Percentiles rank a stretch among this genome's conserved stretches.
Conservation (phyloP, 2,329 filamentous ascomycete genomes). For the Tolypocladium nubicola region DNA sequence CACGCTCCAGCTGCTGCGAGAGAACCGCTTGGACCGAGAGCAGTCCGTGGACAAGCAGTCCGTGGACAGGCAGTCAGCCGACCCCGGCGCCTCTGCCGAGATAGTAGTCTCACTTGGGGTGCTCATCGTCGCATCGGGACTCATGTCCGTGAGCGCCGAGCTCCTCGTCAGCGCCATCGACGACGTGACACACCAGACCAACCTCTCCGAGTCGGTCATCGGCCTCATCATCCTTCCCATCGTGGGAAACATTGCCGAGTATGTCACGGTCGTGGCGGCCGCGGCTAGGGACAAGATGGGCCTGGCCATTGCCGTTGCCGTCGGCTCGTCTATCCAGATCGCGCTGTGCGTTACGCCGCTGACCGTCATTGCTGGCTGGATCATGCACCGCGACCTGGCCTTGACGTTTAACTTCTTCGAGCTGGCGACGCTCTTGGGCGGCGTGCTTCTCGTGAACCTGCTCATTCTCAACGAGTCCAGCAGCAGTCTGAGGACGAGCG, state of each 20-base stretch:
- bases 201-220: conserved; percentile 46
- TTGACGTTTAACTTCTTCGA: conserved; percentile 68
- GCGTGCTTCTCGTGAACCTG: conserved; percentile 63
- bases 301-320: conserved; percentile 48
- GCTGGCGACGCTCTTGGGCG: conserved; percentile 61
- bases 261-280: conserved; percentile 50
- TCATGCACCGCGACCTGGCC: conserved; percentile 43
- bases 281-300: conserved; percentile 52
- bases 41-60: background rate
- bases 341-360: conserved; percentile 50
- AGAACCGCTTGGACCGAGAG: conserved; percentile 4
- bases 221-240: conserved; percentile 52
- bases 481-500: conserved; percentile 46
- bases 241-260: conserved; percentile 52
- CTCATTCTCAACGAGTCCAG: conserved; percentile 63
- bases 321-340: conserved; percentile 52
- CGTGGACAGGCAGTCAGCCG: background rate
- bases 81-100: background rate
- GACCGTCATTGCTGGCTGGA: conserved; percentile 50
- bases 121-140: conserved; percentile 39
- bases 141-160: conserved; percentile 50
- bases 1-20: conserved; percentile 7
- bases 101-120: conserved; percentile 33
- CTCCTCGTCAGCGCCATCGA: conserved; percentile 51
- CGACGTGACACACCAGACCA: conserved; percentile 36